A percentile compares a stretch with the other conserved stretches of the same genome.
phyloP scores from a whole-genome alignment of 164 flowering plant species.

The Kalanchoe fedtschenkoi region DNA sequence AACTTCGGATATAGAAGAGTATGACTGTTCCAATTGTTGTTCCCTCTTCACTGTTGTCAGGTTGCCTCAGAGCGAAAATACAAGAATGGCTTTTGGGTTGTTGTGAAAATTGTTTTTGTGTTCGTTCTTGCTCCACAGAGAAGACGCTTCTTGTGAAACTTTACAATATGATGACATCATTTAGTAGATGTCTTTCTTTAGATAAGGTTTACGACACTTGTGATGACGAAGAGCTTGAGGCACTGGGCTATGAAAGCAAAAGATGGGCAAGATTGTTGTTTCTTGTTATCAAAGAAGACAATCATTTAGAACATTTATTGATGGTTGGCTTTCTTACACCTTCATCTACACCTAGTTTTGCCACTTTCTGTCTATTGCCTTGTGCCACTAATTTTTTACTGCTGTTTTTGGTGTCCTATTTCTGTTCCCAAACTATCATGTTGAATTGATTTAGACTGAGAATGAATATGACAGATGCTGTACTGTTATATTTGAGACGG shows the following conservation, averaged over 20 bases:
- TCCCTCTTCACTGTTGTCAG: slow-evolving; percentile 19
- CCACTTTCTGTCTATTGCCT: background rate
- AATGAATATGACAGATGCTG: background rate
- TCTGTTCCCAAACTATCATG: background rate
- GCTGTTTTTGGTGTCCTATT: background rate
- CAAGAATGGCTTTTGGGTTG: slow-evolving; percentile 53
- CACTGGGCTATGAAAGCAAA: slow-evolving; percentile 54
- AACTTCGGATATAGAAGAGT: background rate
- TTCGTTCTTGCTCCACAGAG: slow-evolving; percentile 12
- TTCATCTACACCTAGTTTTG: background rate
- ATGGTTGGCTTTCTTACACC: slow-evolving; percentile 26
- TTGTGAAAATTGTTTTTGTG: slow-evolving; percentile 13
- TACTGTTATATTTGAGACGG: background rate
- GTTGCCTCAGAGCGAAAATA: slow-evolving; percentile 41
- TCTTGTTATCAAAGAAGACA: slow-evolving; percentile 38
- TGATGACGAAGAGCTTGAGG: slow-evolving; percentile 75
- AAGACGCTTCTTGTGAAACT: slow-evolving; percentile 27
- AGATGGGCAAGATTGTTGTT: slow-evolving; percentile 83
- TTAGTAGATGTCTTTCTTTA: slow-evolving; percentile 15
- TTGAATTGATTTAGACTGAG: background rate
- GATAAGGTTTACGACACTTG: slow-evolving; percentile 21
- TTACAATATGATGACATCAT: slow-evolving; percentile 40
- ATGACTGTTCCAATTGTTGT: background rate
- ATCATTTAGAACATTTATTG: slow-evolving; percentile 36
- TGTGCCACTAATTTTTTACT: background rate